phyloP scores from a whole-genome alignment of 108 stramenopile genomes.

The Seminavis robusta region DNA sequence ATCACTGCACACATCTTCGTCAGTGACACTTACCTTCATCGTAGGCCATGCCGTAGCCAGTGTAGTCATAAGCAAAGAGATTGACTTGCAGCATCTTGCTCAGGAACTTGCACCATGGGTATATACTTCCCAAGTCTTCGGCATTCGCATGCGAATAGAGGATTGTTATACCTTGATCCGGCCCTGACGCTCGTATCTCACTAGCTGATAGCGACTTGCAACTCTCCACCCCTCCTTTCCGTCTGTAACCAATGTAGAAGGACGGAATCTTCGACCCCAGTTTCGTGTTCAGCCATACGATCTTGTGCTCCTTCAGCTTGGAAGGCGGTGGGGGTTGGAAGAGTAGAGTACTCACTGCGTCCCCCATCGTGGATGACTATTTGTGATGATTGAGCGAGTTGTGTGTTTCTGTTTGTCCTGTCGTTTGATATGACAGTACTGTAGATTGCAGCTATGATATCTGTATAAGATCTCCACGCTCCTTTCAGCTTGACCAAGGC shows the following conservation, averaged over 20 bases:
- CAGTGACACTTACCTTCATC: constrained; percentile 2
- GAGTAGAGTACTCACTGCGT: constrained; percentile 80
- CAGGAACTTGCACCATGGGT: constrained; percentile 89
- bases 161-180: constrained; percentile 65
- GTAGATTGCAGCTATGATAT: too few relatives aligned
- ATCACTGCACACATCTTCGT: neutral
- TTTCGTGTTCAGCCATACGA: constrained; percentile 83
- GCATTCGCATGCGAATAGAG: constrained; percentile 93
- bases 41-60: constrained; percentile 90
- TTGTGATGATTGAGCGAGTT: too few relatives aligned
- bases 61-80: constrained; percentile 98
- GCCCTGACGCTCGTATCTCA: constrained; percentile 33
- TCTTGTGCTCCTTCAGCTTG: constrained; percentile 87
- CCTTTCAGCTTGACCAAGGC: too few relatives aligned
- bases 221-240: constrained; percentile 33
- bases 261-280: constrained; percentile 73
- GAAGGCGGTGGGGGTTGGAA: constrained; percentile 89
- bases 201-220: constrained; percentile 32
- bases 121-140: constrained; percentile 91
- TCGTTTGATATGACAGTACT: too few relatives aligned
- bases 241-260: constrained; percentile 74
- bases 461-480: too few relatives aligned
- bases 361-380: constrained; percentile 65
- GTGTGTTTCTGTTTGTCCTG: too few relatives aligned
- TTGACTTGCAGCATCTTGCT: constrained; percentile 91